phyloP scores from a whole-genome alignment of 1,284 basidiomycete species.

The Vanrija humicola region DNA sequence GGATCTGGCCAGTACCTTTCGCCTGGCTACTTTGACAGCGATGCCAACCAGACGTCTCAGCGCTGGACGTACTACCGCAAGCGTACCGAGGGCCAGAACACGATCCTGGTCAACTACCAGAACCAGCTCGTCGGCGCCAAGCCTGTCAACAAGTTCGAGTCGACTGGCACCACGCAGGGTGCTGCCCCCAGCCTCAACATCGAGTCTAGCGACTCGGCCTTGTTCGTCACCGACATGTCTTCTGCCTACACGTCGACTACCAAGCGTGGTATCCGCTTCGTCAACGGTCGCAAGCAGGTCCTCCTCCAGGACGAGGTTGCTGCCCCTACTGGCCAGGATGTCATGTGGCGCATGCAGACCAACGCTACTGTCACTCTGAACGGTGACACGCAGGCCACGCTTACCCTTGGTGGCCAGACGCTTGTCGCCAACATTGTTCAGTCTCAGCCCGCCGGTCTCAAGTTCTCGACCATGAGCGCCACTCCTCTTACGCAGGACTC shows the following conservation, averaged over 20 bases:
- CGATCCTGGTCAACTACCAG: constrained; percentile 67
- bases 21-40: constrained; percentile 65
- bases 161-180: constrained; percentile 67
- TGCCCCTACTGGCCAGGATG: constrained; percentile 44
- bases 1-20: constrained; percentile 82
- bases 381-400: constrained; percentile 57
- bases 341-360: constrained; percentile 95
- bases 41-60: constrained; percentile 61
- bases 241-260: constrained; percentile 63
- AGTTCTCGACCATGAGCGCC: constrained; percentile 36
- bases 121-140: constrained; percentile 76
- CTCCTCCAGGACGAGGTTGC: constrained; percentile 83
- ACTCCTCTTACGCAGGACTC: constrained; percentile 56
- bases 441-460: constrained; percentile 48
- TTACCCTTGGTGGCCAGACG: constrained; percentile 63
- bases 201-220: constrained; percentile 70
- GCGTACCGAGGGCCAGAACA: constrained; percentile 96
- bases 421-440: constrained; percentile 56
- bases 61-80: constrained; percentile 95
- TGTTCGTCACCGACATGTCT: constrained; percentile 74
- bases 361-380: constrained; percentile 54
- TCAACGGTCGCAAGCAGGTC: constrained; percentile 87
- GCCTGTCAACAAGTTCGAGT: constrained; percentile 59
- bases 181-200: constrained; percentile 61
- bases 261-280: constrained; percentile 77